phyloP scores from a whole-genome alignment of 441 rosid genomes.

The Erodium trifolium region DNA sequence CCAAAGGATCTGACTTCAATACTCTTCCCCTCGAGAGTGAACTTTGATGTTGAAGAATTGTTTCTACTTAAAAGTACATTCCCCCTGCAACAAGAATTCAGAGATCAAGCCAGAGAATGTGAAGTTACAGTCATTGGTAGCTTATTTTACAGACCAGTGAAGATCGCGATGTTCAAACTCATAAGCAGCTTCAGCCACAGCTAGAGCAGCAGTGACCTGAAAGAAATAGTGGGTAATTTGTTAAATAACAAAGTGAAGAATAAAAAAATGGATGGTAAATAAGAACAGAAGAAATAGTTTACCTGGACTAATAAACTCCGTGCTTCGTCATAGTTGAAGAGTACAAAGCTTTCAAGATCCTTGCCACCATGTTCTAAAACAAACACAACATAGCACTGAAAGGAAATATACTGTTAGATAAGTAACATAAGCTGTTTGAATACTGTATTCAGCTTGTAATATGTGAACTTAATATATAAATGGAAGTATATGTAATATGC shows the following conservation, averaged over 20 bases:
- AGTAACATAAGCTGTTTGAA: neutral
- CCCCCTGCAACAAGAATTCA: conserved; percentile 51
- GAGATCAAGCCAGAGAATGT: conserved; percentile 8
- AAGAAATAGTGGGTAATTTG: conserved; percentile 16
- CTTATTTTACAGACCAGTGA: conserved; percentile 53
- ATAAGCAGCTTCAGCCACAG: conserved; percentile 89
- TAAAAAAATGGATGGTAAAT: neutral
- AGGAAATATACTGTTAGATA: conserved; percentile 19
- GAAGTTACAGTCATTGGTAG: conserved; percentile 8
- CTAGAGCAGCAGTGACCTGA: conserved; percentile 78
- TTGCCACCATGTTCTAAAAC: conserved; percentile 90
- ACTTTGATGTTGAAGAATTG: conserved; percentile 35
- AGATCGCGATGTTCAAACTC: conserved; percentile 93
- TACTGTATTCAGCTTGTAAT: neutral
- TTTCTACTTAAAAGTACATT: conserved; percentile 74
- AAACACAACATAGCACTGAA: conserved; percentile 77
- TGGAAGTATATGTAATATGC: neutral
- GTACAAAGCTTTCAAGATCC: conserved; percentile 91
- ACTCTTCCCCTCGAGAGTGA: conserved; percentile 55
- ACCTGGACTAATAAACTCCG: conserved; percentile 78
- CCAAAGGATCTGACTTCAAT: conserved; percentile 48
- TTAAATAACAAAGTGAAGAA: conserved; percentile 9
- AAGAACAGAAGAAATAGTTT: conserved; percentile 10
- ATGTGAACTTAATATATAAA: neutral
- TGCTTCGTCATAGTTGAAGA: conserved; percentile 70